Base-by-base conservation (phyloP, 2,329 filamentous ascomycete genomes). In the Monilinia fructicola region DNA sequence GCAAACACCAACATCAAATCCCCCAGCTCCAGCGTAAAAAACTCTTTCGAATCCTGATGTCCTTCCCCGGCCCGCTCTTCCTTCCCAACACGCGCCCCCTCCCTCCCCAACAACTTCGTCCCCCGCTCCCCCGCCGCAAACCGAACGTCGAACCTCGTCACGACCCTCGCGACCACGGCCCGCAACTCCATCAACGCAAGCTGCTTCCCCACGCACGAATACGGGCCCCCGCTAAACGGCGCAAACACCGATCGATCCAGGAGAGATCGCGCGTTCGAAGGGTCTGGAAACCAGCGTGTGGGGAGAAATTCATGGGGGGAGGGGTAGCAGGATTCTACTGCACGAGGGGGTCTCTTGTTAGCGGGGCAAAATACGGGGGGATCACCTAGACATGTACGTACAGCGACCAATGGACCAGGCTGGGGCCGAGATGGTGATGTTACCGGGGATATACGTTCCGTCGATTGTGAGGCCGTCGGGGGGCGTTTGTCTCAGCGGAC, bases 401-500 rank as follows among this genome's bases (percentile, higher is more conserved):
- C 69, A 61, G 14, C 66, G 68, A 46, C 71, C 68, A 21, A 72
- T 42, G 2, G 59, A 54, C 56, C 62, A 70, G 1, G 62, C 62
- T n/a, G 56, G 66, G 52, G 70, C 42, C 12, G 59, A 68, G 23
- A 71, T 40, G 2, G 69, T 63, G 0, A 67, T 69, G 40, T 64
- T 48, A 10, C 46, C 55, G 1, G 70, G 71, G 26, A 72, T 68
- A 14, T 63, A 59, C 0, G 61, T 62, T 6, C 52, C 63, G 18
- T 63, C 67, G 42, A 72, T 67, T 7, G 11, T 54, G 6, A 72
- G 18, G 2, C 80, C 80, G 28, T 77, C 72, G 0, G 75, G 21
- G 2, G 79, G 77, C 2, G 78, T 79, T 46, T 77, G 69, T 2
- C 80, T 71, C 54, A 76, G 75, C 6, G 77, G 42, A 2, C 55